Evolutionary conservation across 2,329 filamentous ascomycete genomes (phyloP), one percentile per base, ranked within the genome.

Genomic region (Botrytis sinoallii): DNA sequence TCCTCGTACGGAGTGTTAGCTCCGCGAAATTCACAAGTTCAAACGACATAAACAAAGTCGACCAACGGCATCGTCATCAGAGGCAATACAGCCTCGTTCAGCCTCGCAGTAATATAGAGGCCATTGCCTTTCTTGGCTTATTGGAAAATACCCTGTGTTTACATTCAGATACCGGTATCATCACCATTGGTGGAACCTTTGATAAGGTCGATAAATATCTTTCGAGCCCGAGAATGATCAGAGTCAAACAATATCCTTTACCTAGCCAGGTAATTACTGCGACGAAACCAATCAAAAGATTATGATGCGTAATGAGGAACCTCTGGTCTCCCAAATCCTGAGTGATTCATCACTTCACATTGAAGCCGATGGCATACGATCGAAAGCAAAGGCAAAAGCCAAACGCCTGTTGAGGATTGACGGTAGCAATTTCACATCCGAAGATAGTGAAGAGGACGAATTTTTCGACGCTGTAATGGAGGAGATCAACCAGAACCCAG

Each of bases 401-500:
- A 70, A 70, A 35, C 40, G 32, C 18, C 38, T 70, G 22, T 22
- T 70, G 5, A 38, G 8, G 35, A 52, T 67, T 52, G 64, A 38
- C 32, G 44, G 48, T 38, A 32, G 22, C 22, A 8, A 46, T 42
- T 46, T 57, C 29, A 44, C 29, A 12, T 38, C 70, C 25, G 35
- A 40, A 55, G 22, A 70, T 32, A 16, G 32, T 32, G 35, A 70
- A 32, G 29, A 70, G 9, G 52, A 44, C 22, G 35, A 44, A 5
- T 57, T 18, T 32, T 22, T 70, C 3, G 60, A 71, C 22, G 35
- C 46, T 42, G 25, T 65, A 5, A 46, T 52, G 44, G 46, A 67
- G 22, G 73, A 76, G 46, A 59, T 78, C 32, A 73, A 78, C 12
- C 65, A 77, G 14, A 77, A 72, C 67, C 75, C 75, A 32, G 76